Percentiles rank a stretch among this genome's conserved stretches.
These are phyloP conservation scores for Cytospora mali DNA, from an alignment of 2,329 filamentous ascomycete genomes.

Conservation along the genomic window DNA sequence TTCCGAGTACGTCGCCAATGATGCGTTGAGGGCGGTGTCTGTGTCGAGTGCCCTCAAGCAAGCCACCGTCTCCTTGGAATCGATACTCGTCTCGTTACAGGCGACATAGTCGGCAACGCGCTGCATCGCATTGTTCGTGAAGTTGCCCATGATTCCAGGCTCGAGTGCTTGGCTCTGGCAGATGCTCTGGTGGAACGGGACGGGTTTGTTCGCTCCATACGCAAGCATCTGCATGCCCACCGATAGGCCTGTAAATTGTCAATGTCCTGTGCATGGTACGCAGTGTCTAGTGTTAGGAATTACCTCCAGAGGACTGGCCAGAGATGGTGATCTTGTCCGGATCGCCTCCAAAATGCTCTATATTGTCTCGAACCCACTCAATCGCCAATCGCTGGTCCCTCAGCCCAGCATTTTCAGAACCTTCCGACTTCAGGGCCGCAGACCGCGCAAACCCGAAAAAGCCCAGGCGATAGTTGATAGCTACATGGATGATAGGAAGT, in stretches of 20 bases:
- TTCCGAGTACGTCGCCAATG: slow-evolving; percentile 44
- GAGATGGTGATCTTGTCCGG: slow-evolving; percentile 32
- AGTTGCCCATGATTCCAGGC: slow-evolving; percentile 51
- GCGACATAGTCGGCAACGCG: slow-evolving; percentile 45
- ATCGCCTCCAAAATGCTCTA: slow-evolving; percentile 48
- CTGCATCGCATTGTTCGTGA: slow-evolving; percentile 50
- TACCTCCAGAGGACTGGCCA: slow-evolving; percentile 25
- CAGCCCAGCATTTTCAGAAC: slow-evolving; percentile 49
- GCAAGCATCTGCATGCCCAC: slow-evolving; percentile 53
- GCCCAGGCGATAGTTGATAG: slow-evolving; percentile 34
- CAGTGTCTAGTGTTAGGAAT: not conserved
- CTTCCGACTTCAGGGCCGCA: slow-evolving; percentile 34
- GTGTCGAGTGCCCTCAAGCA: slow-evolving; percentile 51
- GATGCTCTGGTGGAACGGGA: slow-evolving; percentile 50
- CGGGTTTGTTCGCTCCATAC: slow-evolving; percentile 46
- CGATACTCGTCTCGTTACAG: slow-evolving; percentile 45
- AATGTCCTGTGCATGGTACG: not conserved
- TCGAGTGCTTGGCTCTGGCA: slow-evolving; percentile 53
- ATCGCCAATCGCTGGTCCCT: slow-evolving; percentile 49
- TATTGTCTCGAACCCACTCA: slow-evolving; percentile 51
- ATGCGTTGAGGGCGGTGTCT: slow-evolving; percentile 46
- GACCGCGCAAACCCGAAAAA: slow-evolving; percentile 38
- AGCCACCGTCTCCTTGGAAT: slow-evolving; percentile 46
- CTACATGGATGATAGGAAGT: slow-evolving; percentile 27
- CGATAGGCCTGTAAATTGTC: slow-evolving; percentile 38